These are phyloP conservation scores for Eucalyptus erythrocorys DNA, from an alignment of 345 rosid genomes.

Conservation along the genomic window DNA sequence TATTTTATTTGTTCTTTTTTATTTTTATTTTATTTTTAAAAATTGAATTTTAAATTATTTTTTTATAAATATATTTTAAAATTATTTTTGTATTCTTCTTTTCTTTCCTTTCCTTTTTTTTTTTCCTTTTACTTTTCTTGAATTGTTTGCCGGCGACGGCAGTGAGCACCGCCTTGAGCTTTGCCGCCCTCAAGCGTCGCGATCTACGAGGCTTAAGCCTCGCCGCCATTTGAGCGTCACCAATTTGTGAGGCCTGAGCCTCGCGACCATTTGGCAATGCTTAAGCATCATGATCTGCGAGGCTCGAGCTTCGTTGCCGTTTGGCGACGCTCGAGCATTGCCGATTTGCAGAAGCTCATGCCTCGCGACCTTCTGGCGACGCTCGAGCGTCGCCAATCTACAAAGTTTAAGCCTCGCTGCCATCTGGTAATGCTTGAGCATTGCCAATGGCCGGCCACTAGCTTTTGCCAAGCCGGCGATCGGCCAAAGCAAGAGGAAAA, in stretches of 20 bases:
- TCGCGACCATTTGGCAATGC: accelerated
- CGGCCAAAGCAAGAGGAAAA: too few relatives aligned
- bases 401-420: accelerated
- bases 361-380: accelerated
- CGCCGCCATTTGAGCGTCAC: too few relatives aligned
- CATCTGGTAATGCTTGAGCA: accelerated
- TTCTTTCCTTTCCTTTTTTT: accelerated
- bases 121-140: too few relatives aligned
- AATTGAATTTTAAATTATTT: too few relatives aligned
- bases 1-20: accelerated
- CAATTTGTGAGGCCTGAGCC: accelerated
- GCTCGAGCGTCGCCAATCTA: accelerated
- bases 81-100: too few relatives aligned
- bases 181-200: accelerated
- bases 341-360: too few relatives aligned
- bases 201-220: too few relatives aligned
- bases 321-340: accelerated
- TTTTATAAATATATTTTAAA: too few relatives aligned
- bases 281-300: accelerated
- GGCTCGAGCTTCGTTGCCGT: accelerated
- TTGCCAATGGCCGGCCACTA: accelerated
- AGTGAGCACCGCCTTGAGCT: accelerated
- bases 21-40: too few relatives aligned
- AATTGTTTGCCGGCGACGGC: accelerated
- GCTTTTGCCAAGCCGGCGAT: accelerated